These are phyloP conservation scores for Fragaria iinumae DNA, from an alignment of 306 rosid genomes.

Conservation along the genomic window DNA sequence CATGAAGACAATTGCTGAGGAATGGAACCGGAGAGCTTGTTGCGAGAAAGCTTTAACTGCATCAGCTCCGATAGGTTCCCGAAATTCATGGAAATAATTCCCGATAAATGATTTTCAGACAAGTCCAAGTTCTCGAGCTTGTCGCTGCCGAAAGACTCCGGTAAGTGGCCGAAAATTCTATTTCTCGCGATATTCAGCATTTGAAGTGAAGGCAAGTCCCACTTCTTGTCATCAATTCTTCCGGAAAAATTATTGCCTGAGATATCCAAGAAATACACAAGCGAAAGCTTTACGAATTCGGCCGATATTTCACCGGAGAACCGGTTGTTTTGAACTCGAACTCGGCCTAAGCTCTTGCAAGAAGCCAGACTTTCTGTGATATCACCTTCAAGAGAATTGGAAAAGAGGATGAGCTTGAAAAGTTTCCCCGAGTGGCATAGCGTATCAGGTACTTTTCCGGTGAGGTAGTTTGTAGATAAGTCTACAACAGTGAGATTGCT, in stretches of 20 bases:
- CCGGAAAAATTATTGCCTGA: conserved; percentile 68
- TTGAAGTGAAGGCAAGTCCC: conserved; percentile 73
- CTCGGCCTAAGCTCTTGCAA: conserved; percentile 65
- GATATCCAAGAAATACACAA: conserved; percentile 68
- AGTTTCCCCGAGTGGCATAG: conserved; percentile 63
- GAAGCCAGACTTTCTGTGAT: conserved; percentile 50
- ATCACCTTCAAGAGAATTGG: conserved; percentile 59
- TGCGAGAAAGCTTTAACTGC: conserved; percentile 59
- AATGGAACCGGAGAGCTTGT: conserved; percentile 55
- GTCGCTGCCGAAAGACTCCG: conserved; percentile 49
- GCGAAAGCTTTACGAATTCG: conserved; percentile 46
- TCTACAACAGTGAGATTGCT: conserved; percentile 80
- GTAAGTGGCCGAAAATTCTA: conserved; percentile 57
- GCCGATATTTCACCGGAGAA: conserved; percentile 56
- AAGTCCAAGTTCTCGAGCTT: conserved; percentile 64
- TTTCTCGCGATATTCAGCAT: conserved; percentile 76
- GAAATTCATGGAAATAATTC: conserved; percentile 36
- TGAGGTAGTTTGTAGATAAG: conserved; percentile 70
- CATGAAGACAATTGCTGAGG: conserved; percentile 57
- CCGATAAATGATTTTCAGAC: conserved; percentile 59
- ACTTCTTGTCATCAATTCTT: conserved; percentile 44
- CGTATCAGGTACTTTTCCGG: conserved; percentile 60
- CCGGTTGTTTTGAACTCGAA: conserved; percentile 76
- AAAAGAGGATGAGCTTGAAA: conserved; percentile 81
- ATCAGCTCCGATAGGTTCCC: conserved; percentile 42